Base-by-base conservation (phyloP, 371 early-diverging fungal species). In the Basidiobolus meristosporus region DNA sequence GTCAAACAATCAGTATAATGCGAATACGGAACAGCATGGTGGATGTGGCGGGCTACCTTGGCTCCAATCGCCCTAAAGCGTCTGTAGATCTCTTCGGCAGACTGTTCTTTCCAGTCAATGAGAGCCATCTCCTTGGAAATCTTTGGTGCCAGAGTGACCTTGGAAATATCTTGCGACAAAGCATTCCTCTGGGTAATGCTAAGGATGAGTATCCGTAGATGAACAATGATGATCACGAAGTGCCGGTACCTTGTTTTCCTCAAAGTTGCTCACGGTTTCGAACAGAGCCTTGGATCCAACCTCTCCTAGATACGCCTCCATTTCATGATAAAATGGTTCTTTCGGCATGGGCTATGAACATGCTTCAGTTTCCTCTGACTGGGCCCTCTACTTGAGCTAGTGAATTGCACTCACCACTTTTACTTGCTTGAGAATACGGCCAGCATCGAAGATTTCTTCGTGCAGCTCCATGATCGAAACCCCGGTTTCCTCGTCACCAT, bases 381-480 rank as follows among this genome's bases (percentile, higher is more conserved):
- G 26, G 15, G 15, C 10, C 7, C 15, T 34, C 32, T 6, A 23
- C 23, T 36, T n/a, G n/a, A n/a, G n/a, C n/a, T n/a, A n/a, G n/a
- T n/a, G n/a, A n/a, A n/a, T n/a, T n/a, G n/a, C n/a, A 42, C 46
- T 40, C 57, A 68, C 66, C 44, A 70, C 43, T 37, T 43, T 52
- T 18, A 50, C 41, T 49, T 90, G 90, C 3, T 67, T 62, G 11
- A 91, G 55, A 11, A 96, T 80, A 22, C 69, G 57, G 18, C 97
- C 97, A 5, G 81, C 82, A 53, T 93, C 93, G 47, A 84, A 88
- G 22, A 61, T 56, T 15, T 64, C 57, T 3, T 68, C 68, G 44
- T 83, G 68, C 19, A 92, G 51, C 47, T 87, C 81, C 44, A 87
- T 86, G 11, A 96, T 77, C 1, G 88, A 78, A 3, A 91, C 80